phyloP scores from a whole-genome alignment of 1,284 basidiomycete genomes.

The Hymenochaete sp. region DNA sequence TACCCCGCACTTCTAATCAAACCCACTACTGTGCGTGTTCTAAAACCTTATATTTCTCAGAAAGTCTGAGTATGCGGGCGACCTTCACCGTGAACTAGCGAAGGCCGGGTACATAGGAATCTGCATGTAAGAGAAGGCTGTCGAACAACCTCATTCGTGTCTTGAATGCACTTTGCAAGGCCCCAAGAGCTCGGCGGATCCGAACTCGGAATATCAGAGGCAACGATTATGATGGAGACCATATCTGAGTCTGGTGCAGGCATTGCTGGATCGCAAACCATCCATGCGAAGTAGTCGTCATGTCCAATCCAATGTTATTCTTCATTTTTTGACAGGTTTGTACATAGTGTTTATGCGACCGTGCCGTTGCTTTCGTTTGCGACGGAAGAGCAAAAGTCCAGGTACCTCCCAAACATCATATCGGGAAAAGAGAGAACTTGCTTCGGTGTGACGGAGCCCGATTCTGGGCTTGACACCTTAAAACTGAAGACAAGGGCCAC shows the following conservation, averaged over 20 bases:
- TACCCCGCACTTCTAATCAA: background rate
- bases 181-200: slow-evolving; percentile 24
- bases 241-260: slow-evolving; percentile 30
- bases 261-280: slow-evolving; percentile 23
- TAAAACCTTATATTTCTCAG: slow-evolving; percentile 2
- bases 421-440: slow-evolving; percentile 27
- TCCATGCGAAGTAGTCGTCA: slow-evolving; percentile 21
- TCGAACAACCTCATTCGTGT: background rate
- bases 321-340: slow-evolving; percentile 3
- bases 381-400: slow-evolving; percentile 21
- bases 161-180: slow-evolving; percentile 3
- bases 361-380: slow-evolving; percentile 18
- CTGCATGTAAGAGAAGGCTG: slow-evolving; percentile 13
- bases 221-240: slow-evolving; percentile 31
- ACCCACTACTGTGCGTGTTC: background rate
- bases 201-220: slow-evolving; percentile 29
- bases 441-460: slow-evolving; percentile 31
- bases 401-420: slow-evolving; percentile 28
- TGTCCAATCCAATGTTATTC: background rate
- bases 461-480: slow-evolving; percentile 26
- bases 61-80: slow-evolving; percentile 18
- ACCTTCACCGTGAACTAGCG: slow-evolving; percentile 19
- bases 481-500: slow-evolving; percentile 26
- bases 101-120: slow-evolving; percentile 19
- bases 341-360: slow-evolving; percentile 20